Evolutionary conservation across 1,139 yeast species (phyloP), one percentile per base, ranked within the genome.

Genomic region (Hanseniaspora gamundiae): DNA sequence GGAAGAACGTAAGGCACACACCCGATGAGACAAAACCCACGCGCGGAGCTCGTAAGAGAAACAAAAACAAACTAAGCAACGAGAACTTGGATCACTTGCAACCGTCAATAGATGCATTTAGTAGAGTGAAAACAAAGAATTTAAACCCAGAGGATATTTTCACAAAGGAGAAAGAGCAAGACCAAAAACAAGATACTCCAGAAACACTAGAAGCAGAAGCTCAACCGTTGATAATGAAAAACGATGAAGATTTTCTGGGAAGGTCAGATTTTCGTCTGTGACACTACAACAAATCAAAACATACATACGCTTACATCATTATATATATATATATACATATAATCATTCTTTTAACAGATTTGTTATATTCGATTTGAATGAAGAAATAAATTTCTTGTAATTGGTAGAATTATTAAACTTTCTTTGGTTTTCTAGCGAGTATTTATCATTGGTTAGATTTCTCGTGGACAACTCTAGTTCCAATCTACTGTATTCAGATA

Each of bases 401-500:
- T 24, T 22, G 13, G 21, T 36, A n/a, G 21, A 10, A 19, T 33
- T 33, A 8, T 36, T 24, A 19, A 21, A 36, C n/a, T 16, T 36
- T 8, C 13, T 28, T 13, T 42, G 38, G 22, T 48, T 44, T 11
- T 46, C 48, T 7, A 55, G 38, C 2, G 60, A 52, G 28, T 52
- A 54, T n/a, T 48, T 48, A 36, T 58, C 62, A 29, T 50, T 40
- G 17, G 54, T 45, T 10, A 56, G 38, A 45, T 60, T 58, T 46
- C 64, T 53, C 5, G 59, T 44, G 5, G 59, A 45, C 7, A 65
- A 47, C 36, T 64, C 68, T 41, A 60, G 45, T 40, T 65, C 67
- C 16, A 69, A 45, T 29, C 65, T 53, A 40, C 66, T 68, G 74
- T 74, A 70, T 45, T 67, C 71, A 17, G 67, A 64, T 2, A 68